Percentiles rank a stretch among this genome's conserved stretches.
These are phyloP conservation scores for Hydnum rufescens DNA, from an alignment of 768 basidiomycete species.

Conservation along the genomic window DNA sequence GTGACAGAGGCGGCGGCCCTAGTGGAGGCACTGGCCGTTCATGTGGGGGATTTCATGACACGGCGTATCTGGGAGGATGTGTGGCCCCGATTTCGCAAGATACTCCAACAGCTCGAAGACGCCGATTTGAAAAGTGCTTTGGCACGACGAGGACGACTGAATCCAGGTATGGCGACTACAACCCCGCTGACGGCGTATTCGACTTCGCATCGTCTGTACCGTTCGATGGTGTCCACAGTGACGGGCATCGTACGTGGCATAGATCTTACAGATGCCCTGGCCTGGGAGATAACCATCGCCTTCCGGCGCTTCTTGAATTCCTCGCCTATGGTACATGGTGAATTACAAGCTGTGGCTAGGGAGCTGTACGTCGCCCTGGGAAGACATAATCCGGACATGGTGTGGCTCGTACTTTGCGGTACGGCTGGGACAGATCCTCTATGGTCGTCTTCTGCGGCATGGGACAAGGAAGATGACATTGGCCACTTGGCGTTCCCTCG, in stretches of 20 bases:
- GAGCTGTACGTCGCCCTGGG: not conserved
- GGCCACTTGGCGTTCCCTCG: too few relatives aligned
- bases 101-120: slow-evolving; percentile 40
- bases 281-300: slow-evolving; percentile 65
- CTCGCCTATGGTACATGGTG: not conserved
- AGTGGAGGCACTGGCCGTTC: slow-evolving; percentile 45
- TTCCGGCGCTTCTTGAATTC: slow-evolving; percentile 52
- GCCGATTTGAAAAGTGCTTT: slow-evolving; percentile 51
- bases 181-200: slow-evolving; percentile 59
- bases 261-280: slow-evolving; percentile 42
- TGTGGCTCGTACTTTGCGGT: not conserved
- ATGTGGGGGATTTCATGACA: slow-evolving; percentile 74
- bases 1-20: slow-evolving; percentile 54
- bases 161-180: slow-evolving; percentile 18
- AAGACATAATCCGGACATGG: not conserved
- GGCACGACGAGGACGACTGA: slow-evolving; percentile 29
- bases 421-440: not conserved
- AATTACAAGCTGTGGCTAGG: not conserved
- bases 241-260: slow-evolving; percentile 40
- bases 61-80: slow-evolving; percentile 76
- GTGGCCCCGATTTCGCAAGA: slow-evolving; percentile 61
- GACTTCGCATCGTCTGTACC: slow-evolving; percentile 60
- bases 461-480: too few relatives aligned
- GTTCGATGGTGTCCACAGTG: slow-evolving; percentile 54
- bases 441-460: too few relatives aligned